Percentiles rank a stretch among this genome's conserved stretches.
These are phyloP conservation scores for Cyberlindnera meyerae DNA, from an alignment of 805 yeast genomes.

Conservation along the genomic window DNA sequence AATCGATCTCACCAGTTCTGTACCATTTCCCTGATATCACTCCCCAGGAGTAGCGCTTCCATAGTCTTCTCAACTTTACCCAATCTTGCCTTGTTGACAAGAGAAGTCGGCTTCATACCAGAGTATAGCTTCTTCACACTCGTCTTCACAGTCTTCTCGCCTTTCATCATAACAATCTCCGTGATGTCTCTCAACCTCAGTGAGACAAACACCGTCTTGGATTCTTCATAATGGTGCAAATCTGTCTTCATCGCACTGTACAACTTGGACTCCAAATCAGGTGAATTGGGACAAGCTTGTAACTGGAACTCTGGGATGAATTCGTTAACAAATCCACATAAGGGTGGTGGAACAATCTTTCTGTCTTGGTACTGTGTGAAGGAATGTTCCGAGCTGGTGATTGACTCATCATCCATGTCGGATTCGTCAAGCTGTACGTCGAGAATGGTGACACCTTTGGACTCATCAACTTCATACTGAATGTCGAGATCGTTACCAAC, in stretches of 20 bases:
- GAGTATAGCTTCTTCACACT: constrained; percentile 12
- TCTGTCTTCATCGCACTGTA: constrained; percentile 50
- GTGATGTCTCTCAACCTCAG: constrained; percentile 34
- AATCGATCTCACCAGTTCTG: constrained; percentile 6
- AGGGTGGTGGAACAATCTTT: constrained; percentile 19
- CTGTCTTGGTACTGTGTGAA: no score
- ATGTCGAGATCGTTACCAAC: not conserved
- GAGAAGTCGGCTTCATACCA: constrained; percentile 7
- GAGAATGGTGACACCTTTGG: constrained; percentile 26
- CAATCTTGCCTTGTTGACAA: constrained; percentile 8
- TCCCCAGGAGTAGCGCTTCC: constrained; percentile 8
- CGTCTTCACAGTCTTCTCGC: constrained; percentile 7
- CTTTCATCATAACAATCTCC: constrained; percentile 23
- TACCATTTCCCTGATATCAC: constrained; percentile 5
- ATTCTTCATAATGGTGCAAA: constrained; percentile 23
- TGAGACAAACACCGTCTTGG: constrained; percentile 31
- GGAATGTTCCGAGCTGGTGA: no score
- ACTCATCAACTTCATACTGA: constrained; percentile 15
- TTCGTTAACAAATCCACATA: constrained; percentile 25
- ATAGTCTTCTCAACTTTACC: constrained; percentile 11
- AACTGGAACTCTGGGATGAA: constrained; percentile 31
- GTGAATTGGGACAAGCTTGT: constrained; percentile 50
- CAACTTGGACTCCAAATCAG: constrained; percentile 46
- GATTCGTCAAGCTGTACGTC: constrained; percentile 23
- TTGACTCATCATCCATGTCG: constrained; percentile 9